Percentiles rank a stretch among this genome's conserved stretches.
Conservation (phyloP, 176 grass and related monocot genomes). For the Avena sativa region DNA sequence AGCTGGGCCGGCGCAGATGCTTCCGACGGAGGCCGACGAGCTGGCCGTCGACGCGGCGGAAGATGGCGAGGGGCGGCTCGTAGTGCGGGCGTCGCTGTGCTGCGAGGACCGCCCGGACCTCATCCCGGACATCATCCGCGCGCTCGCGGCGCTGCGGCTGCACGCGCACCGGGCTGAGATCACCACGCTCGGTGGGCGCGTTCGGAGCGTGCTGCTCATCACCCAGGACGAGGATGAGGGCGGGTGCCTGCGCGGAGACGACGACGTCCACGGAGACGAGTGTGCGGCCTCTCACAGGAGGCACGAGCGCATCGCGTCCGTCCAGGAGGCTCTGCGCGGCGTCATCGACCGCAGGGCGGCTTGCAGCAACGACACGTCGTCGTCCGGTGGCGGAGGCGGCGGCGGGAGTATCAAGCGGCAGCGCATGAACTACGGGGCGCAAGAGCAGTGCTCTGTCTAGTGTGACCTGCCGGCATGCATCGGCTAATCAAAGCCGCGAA, state of each 20-base stretch:
- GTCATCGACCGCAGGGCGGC: constrained; percentile 71
- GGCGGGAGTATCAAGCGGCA: constrained; percentile 80
- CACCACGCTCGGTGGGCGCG: constrained; percentile 85
- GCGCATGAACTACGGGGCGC: constrained; percentile 77
- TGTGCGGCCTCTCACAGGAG: constrained; percentile 39
- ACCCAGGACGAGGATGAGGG: constrained; percentile 38
- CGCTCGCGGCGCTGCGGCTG: constrained; percentile 71
- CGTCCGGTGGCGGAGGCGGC: constrained; percentile 38
- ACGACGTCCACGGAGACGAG: background rate
- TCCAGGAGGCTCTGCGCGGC: constrained; percentile 82
- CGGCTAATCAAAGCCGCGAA: too few relatives aligned
- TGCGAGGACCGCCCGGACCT: constrained; percentile 94
- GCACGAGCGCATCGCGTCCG: constrained; percentile 76
- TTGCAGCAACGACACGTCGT: constrained; percentile 64
- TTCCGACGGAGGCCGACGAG: constrained; percentile 93
- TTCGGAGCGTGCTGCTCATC: constrained; percentile 92
- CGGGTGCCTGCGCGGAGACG: background rate
- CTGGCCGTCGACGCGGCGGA: constrained; percentile 69
- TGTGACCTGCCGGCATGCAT: too few relatives aligned
- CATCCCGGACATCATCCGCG: constrained; percentile 80
- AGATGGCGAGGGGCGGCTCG: constrained; percentile 59
- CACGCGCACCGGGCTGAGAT: constrained; percentile 82
- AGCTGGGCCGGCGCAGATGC: constrained; percentile 37
- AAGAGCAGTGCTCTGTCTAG: constrained; percentile 58
- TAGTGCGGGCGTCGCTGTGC: constrained; percentile 84